phyloP scores from a whole-genome alignment of 257 asterid species.

The Plantago major region DNA sequence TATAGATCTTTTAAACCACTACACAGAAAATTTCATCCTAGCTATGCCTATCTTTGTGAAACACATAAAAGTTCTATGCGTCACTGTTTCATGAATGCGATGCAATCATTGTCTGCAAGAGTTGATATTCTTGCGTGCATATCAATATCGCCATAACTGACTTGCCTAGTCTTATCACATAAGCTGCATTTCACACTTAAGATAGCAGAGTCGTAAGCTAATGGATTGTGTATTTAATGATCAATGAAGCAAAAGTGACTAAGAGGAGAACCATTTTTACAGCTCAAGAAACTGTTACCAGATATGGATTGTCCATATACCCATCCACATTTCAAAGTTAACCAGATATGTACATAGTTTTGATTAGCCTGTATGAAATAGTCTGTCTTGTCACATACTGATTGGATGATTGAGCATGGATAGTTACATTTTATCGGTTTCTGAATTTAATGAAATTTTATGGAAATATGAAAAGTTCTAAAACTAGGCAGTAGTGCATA shows the following conservation, averaged over 20 bases:
- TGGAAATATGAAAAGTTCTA: too few relatives aligned
- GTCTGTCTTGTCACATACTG: background rate
- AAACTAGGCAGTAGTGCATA: too few relatives aligned
- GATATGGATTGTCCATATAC: background rate
- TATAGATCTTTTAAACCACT: too few relatives aligned
- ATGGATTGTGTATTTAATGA: background rate
- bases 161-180: background rate
- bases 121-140: background rate
- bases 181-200: background rate
- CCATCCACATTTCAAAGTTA: background rate
- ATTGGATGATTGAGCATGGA: background rate
- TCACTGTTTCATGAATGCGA: background rate
- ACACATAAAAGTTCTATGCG: too few relatives aligned
- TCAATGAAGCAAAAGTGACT: background rate
- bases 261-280: background rate
- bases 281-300: conserved; percentile 1
- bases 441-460: background rate
- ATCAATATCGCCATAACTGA: background rate
- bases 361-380: too few relatives aligned
- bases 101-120: background rate
- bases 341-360: background rate
- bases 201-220: conserved; percentile 7
- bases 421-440: background rate
- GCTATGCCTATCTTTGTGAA: too few relatives aligned
- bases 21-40: too few relatives aligned